These are phyloP conservation scores for Tuber indicum DNA, from an alignment of 495 filamentous ascomycete genomes.

Conservation along the genomic window DNA sequence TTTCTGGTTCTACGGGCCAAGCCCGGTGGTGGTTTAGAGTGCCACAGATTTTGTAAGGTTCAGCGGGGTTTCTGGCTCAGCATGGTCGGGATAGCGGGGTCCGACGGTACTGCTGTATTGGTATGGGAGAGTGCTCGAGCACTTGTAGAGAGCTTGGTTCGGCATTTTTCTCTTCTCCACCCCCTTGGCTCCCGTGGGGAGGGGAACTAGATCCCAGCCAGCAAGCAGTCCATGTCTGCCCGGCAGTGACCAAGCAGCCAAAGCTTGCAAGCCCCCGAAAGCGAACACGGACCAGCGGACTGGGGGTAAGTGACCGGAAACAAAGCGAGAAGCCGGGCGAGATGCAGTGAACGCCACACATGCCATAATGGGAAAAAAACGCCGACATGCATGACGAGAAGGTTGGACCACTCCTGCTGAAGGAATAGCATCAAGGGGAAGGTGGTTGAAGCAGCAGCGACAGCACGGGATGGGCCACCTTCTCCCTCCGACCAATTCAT, in stretches of 20 bases:
- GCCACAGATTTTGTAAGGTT: background rate
- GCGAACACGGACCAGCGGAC: background rate
- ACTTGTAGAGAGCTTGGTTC: background rate
- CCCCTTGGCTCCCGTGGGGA: background rate
- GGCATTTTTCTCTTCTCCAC: background rate
- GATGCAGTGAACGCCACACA: background rate
- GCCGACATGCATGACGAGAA: background rate
- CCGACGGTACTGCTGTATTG: background rate
- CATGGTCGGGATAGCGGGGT: background rate
- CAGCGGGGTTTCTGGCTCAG: background rate
- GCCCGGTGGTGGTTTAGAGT: background rate
- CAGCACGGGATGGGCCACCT: background rate
- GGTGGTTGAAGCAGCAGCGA: background rate
- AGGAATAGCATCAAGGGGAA: background rate
- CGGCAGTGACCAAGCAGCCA: background rate
- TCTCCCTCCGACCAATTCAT: background rate
- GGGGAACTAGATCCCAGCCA: background rate
- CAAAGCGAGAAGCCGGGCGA: background rate
- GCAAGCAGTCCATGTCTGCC: background rate
- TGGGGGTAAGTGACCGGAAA: background rate
- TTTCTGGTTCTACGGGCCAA: background rate
- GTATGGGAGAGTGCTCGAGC: too few relatives aligned
- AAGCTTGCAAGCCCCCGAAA: background rate
- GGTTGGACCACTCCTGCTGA: background rate
- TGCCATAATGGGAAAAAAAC: background rate